A percentile compares a stretch with the other conserved stretches of the same genome.
Conservation (phyloP, 306 rosid species). For the Cucurbita maxima region DNA sequence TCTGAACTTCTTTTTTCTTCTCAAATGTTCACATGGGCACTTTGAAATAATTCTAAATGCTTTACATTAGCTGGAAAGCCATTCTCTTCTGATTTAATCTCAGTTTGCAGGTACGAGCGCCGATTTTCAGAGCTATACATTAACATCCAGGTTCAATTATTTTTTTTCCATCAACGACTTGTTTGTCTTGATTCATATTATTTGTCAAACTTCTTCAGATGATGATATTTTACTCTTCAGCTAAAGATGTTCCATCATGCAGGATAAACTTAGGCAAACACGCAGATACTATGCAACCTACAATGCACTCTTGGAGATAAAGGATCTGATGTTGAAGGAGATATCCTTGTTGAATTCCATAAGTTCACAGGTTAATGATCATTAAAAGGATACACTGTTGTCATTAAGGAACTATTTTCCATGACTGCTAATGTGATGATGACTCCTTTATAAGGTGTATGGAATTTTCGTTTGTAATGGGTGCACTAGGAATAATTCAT, state of each 20-base stretch:
- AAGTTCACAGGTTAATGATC: conserved; percentile 59
- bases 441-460: not conserved
- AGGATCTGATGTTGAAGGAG: conserved; percentile 84
- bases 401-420: not conserved
- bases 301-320: conserved; percentile 84
- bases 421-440: not conserved
- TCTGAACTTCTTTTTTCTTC: not conserved
- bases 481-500: not conserved
- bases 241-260: conserved; percentile 10
- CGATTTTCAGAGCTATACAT: conserved; percentile 61
- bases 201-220: not conserved
- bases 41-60: not conserved
- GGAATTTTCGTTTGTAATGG: not conserved
- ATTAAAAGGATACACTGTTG: not conserved
- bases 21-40: not conserved
- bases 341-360: conserved; percentile 75
- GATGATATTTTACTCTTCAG: not conserved
- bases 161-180: not conserved
- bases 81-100: conserved; percentile 1
- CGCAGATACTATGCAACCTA: conserved; percentile 66
- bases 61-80: not conserved
- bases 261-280: conserved; percentile 76
- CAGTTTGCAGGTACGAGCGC: conserved; percentile 49
- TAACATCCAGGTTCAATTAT: conserved; percentile 50
- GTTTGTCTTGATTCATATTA: not conserved